Conservation (phyloP, 371 early-diverging fungal species). For the Syncephalis fuscata region DNA sequence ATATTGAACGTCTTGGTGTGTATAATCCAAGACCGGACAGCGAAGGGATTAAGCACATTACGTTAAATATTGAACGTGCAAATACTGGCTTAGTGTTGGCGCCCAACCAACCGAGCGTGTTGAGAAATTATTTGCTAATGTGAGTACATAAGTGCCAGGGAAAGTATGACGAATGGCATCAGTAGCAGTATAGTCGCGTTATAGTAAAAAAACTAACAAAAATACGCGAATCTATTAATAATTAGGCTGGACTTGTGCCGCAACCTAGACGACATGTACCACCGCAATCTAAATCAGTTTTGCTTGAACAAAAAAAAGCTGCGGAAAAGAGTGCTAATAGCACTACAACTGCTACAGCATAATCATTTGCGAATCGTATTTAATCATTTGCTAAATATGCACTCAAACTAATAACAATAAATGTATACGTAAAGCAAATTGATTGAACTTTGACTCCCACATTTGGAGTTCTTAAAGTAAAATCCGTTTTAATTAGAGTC, state of each 20-base stretch:
- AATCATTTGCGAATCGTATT: not conserved
- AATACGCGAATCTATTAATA: not conserved
- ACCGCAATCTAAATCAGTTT: no score
- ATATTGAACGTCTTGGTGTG: conserved; percentile 81
- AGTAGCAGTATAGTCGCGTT: not conserved
- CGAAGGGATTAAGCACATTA: conserved; percentile 62
- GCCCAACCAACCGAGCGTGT: conserved; percentile 87
- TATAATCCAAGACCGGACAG: conserved; percentile 75
- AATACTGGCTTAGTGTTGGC: conserved; percentile 92
- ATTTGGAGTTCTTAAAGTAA: no score
- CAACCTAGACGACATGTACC: not conserved
- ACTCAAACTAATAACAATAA: no score
- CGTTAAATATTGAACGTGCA: conserved; percentile 72
- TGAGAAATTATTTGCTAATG: conserved; percentile 75
- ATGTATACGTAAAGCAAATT: no score
- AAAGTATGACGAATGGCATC: no score
- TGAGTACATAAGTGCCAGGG: conserved; percentile 17
- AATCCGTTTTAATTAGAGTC: no score
- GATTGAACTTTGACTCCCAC: no score
- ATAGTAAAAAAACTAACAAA: not conserved
- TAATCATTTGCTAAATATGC: no score
- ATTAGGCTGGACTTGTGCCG: conserved; percentile 1
- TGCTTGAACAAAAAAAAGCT: no score
- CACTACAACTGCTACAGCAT: not conserved
- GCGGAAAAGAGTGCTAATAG: not conserved